A percentile compares a stretch with the other conserved stretches of the same genome.
Evolutionary conservation across 2,329 filamentous ascomycete genomes (phyloP).

Genomic region (Akanthomyces dipterigenus): DNA sequence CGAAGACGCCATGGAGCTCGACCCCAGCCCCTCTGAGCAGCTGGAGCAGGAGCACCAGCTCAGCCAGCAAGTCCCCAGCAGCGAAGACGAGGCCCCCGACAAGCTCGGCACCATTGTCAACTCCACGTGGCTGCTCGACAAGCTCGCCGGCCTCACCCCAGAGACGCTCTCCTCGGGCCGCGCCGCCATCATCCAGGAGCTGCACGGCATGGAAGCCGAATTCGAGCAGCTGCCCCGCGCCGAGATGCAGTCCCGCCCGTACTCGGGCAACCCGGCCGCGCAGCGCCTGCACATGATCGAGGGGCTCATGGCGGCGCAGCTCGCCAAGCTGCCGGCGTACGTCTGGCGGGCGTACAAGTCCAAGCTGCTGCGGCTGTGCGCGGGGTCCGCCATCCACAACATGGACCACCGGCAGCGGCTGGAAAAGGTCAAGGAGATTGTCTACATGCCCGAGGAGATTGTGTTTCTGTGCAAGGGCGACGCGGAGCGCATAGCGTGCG

Average conservation of each 20-base stretch:
- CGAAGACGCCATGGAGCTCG: not conserved
- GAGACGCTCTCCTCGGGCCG: not conserved
- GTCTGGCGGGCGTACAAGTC: constrained; percentile 19
- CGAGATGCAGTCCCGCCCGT: not conserved
- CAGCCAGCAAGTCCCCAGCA: not conserved
- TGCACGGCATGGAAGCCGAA: not conserved
- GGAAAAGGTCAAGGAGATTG: constrained; percentile 18
- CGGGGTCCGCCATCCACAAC: constrained; percentile 8
- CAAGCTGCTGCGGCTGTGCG: constrained; percentile 17
- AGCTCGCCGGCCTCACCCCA: not conserved
- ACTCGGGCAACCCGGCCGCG: not conserved
- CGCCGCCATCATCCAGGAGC: not conserved
- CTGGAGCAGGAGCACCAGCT: not conserved
- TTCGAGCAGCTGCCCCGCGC: not conserved
- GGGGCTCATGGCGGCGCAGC: not conserved
- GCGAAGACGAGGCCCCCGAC: not conserved
- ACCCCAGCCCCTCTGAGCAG: not conserved
- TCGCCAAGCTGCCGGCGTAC: constrained; percentile 16
- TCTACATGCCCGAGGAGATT: constrained; percentile 24
- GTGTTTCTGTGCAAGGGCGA: constrained; percentile 17
- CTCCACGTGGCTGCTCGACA: not conserved
- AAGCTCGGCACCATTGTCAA: not conserved
- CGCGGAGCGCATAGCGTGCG: constrained; percentile 21
- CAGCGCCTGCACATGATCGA: not conserved
- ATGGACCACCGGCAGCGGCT: constrained; percentile 19